phyloP scores from a whole-genome alignment of 2,329 filamentous ascomycete genomes.

The Hortaea sp. region DNA sequence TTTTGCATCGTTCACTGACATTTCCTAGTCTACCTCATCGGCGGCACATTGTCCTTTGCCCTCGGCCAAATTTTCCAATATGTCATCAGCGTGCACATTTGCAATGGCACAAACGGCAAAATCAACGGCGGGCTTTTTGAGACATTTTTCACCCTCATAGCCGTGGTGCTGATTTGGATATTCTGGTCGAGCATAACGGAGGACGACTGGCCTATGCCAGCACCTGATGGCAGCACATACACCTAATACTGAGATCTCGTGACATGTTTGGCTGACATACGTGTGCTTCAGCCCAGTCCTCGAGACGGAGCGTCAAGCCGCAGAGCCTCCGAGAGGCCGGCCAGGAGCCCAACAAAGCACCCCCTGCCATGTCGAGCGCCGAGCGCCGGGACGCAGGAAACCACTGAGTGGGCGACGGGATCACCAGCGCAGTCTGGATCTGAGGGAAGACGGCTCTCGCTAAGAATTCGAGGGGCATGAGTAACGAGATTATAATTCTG shows the following conservation, averaged over 20 bases:
- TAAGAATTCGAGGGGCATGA: background rate
- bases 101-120: slow-evolving; percentile 68
- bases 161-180: slow-evolving; percentile 76
- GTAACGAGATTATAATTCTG: background rate
- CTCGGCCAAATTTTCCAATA: slow-evolving; percentile 95
- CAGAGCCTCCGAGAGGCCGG: background rate
- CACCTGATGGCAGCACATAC: slow-evolving; percentile 24
- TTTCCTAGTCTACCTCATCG: slow-evolving; percentile 58
- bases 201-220: slow-evolving; percentile 78
- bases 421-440: background rate
- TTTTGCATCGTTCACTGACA: slow-evolving; percentile 4
- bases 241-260: slow-evolving; percentile 1
- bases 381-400: background rate
- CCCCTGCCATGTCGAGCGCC: background rate
- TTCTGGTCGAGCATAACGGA: slow-evolving; percentile 99
- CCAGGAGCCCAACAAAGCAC: background rate
- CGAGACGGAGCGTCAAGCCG: background rate
- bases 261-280: background rate
- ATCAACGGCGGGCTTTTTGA: slow-evolving; percentile 92
- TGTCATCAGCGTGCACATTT: slow-evolving; percentile 82
- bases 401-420: background rate
- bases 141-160: slow-evolving; percentile 78
- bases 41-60: slow-evolving; percentile 71
- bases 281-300: background rate
- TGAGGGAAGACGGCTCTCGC: no score